Conservation (phyloP, 495 filamentous ascomycete genomes). For the Trichoderma reesei region DNA sequence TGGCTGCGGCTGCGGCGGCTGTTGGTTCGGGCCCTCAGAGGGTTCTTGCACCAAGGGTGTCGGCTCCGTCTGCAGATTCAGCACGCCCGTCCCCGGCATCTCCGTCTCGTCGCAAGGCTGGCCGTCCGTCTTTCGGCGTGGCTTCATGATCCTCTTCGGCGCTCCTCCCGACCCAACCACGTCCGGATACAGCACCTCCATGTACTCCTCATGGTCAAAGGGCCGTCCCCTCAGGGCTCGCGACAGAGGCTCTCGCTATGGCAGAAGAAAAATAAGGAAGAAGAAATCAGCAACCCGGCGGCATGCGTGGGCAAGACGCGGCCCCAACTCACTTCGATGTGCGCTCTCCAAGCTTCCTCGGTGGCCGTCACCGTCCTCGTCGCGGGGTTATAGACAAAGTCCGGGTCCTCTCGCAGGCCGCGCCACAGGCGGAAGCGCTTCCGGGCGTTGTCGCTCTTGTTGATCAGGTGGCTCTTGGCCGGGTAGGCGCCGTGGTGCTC, state of each 20-base stretch:
- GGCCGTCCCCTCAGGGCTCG: conserved; percentile 36
- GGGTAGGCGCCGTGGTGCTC: conserved; percentile 37
- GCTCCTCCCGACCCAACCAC: conserved; percentile 41
- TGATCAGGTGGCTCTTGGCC: conserved; percentile 42
- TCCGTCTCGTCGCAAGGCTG: conserved; percentile 21
- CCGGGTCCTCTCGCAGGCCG: conserved; percentile 39
- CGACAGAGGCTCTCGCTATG: conserved; percentile 39
- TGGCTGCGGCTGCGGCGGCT: too few relatives aligned
- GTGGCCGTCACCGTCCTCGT: conserved; percentile 35
- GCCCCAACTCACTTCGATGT: conserved; percentile 30
- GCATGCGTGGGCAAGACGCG: conserved; percentile 6
- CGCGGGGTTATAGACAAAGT: conserved; percentile 35
- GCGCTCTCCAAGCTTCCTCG: conserved; percentile 39
- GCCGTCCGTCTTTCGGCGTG: conserved; percentile 29
- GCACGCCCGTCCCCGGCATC: conserved; percentile 22
- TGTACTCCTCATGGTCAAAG: conserved; percentile 42
- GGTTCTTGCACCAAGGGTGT: conserved; percentile 15
- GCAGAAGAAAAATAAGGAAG: too few relatives aligned
- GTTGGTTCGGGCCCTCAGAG: background rate
- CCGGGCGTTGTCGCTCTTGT: conserved; percentile 44
- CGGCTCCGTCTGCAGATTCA: conserved; percentile 23
- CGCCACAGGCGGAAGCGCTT: conserved; percentile 46
- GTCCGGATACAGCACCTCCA: conserved; percentile 41
- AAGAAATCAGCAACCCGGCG: background rate
- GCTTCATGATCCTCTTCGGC: conserved; percentile 40